Evolutionary conservation across 2,329 filamentous ascomycete genomes (phyloP).

Genomic region (Beauveria sp.): DNA sequence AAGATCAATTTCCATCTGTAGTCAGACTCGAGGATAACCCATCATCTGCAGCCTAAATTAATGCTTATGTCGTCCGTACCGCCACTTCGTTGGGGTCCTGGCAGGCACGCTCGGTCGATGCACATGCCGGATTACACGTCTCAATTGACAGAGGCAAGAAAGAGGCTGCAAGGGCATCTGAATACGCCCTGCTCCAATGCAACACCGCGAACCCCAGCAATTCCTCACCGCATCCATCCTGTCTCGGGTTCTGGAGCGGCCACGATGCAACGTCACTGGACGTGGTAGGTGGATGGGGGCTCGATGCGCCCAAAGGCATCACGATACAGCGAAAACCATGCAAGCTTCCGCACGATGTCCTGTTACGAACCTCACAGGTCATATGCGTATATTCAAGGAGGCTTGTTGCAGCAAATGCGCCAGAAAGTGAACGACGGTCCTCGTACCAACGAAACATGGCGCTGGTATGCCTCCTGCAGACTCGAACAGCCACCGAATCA

Average conservation of each 20-base stretch:
- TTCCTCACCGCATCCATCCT: conserved; percentile 1
- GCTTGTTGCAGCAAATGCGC: not conserved
- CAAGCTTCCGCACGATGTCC: not conserved
- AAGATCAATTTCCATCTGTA: not conserved
- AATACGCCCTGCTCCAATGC: not conserved
- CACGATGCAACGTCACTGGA: not conserved
- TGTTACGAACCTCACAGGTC: not conserved
- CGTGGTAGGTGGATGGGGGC: not conserved
- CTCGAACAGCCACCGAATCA: not conserved
- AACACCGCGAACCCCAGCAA: not conserved
- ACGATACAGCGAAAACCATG: not conserved
- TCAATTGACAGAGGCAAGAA: not conserved
- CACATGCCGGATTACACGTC: not conserved
- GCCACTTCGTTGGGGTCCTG: not conserved
- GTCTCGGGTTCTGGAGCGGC: not conserved
- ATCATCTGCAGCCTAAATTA: not conserved
- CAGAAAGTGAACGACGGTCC: not conserved
- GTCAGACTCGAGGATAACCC: not conserved
- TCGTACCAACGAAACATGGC: not conserved
- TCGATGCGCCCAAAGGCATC: not conserved
- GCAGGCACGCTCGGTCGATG: not conserved
- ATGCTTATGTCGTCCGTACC: not conserved
- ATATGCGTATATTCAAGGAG: not conserved
- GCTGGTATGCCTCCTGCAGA: not conserved
- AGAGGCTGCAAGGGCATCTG: not conserved